Evolutionary conservation across 2,329 filamentous ascomycete genomes (phyloP), one percentile per base, ranked within the genome.

Genomic region (Echinosphaeria canescens): DNA sequence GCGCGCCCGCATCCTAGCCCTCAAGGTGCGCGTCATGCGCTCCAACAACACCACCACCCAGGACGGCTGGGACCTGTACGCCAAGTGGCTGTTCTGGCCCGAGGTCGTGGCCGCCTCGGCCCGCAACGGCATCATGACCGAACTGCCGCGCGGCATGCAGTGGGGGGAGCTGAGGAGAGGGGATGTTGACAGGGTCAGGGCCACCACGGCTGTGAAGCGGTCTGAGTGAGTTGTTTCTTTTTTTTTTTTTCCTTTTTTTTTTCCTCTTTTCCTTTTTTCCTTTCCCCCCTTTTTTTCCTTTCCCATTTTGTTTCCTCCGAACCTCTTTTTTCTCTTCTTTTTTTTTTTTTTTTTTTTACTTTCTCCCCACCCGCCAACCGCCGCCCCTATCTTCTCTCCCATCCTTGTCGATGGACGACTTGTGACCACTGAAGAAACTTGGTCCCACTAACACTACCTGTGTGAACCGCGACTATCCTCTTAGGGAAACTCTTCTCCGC

Each of bases 41-140:
- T 27, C 32, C 25, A 5, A 14, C 25, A 22, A 34, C 30, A 12
- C 42, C 30, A 20, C 24, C 1, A 24, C 17, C 3, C 29, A 23
- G 2, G 4, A 29, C 13, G 35, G 29, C 10, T 47, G 46, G 35
- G 43, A 55, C 31, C 47, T 52, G 29, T 42, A 56, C 30, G 53
- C 60, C 32, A 73, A 71, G 44, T 75, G 67, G 53, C 36, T 74
- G 9, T 68, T 75, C 28, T 43, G 51, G 5, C 36, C 49, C 1
- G 49, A 54, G 19, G 41, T 46, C 4, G 34, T 73, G 27, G 57
- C 62, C 0, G 31, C 32, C n/a, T n/a, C n/a, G n/a, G n/a, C n/a
- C n/a, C n/a, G n/a, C n/a, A n/a, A n/a, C n/a, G n/a, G n/a, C n/a
- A n/a, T n/a, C 4, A 31, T 36, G 2, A 38, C 27, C 28, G 34